Evolutionary conservation across 1,284 basidiomycete species (phyloP), one percentile per base, ranked within the genome.

Genomic region (Trichosporon inkin): DNA sequence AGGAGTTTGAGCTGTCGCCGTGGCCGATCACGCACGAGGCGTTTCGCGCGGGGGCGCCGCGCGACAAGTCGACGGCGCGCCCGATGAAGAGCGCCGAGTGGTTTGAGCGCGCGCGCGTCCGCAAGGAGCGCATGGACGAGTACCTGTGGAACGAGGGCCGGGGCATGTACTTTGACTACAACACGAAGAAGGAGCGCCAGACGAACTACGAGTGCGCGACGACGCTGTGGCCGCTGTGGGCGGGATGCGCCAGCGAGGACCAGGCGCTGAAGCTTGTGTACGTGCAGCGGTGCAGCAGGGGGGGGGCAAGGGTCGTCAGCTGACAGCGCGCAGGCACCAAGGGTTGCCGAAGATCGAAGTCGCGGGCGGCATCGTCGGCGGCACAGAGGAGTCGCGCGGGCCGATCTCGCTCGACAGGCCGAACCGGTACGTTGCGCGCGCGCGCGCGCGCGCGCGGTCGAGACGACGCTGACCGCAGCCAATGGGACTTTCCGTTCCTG

Each of bases 131-230:
- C 73, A 94, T 98, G 73, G 92, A 98, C 82, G 86, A 88, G 79
- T 95, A 96, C 80, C 84, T 92, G 71, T 92, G 96, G 96, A 96
- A 98, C 76, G 93, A 97, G 76, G 92, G 87, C 74, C 89, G 91
- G 82, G 86, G 85, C 67, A 81, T 98, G 71, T 99, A 94, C 83
- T 96, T 92, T 74, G 95, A 99, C 78, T 99, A 96, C 72, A 93
- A 99, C 76, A 94, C 90, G 14, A 88, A 86, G 57, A 84, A 88
- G 76, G 86, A 90, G 81, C 88, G 88, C 79, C 93, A 96, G 81
- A 90, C 88, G 64, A 78, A 92, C 68, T 99, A 98, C 73, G 96
- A 99, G 81, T 90, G 88, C 72, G 95, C 92, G 38, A 99, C 96
- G 1, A 84, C 90, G 20, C 89, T 95, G 79, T 99, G 94, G 94